phyloP scores from a whole-genome alignment of 257 asterid species.

The Apocynum venetum region DNA sequence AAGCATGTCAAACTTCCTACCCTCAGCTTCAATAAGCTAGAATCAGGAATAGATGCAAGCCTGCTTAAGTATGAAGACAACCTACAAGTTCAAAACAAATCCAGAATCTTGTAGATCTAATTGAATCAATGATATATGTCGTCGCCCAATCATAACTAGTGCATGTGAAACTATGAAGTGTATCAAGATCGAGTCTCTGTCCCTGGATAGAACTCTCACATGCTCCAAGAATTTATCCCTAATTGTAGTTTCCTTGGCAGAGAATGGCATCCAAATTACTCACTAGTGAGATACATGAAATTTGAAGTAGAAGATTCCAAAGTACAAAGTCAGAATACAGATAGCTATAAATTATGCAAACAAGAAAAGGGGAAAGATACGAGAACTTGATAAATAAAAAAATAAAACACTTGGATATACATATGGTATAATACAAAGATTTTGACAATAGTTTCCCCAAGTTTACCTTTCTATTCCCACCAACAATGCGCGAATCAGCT shows the following conservation, averaged over 20 bases:
- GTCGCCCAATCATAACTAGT: neutral
- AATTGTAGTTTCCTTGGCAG: neutral
- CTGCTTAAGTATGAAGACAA: neutral
- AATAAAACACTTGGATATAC: constrained; percentile 20
- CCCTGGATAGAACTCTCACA: neutral
- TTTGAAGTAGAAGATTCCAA: neutral
- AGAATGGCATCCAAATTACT: neutral
- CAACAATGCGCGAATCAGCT: constrained; percentile 36
- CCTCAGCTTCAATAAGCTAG: neutral
- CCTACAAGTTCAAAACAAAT: neutral
- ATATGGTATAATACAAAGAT: constrained; percentile 27
- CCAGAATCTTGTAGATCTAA: neutral
- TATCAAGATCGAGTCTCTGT: neutral
- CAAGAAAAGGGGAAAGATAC: neutral
- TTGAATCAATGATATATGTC: neutral
- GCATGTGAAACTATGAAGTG: neutral
- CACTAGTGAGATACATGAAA: neutral
- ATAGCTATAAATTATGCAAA: constrained; percentile 1
- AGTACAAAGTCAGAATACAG: constrained; percentile 5
- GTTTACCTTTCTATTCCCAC: constrained; percentile 54
- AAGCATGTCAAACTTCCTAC: no score
- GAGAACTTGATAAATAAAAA: constrained; percentile 17
- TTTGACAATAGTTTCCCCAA: constrained; percentile 32
- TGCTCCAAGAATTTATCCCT: neutral
- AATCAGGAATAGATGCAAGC: neutral